Percentiles rank a stretch among this genome's conserved stretches.
phyloP scores from a whole-genome alignment of 306 rosid genomes.

The Acacia crassicarpa region DNA sequence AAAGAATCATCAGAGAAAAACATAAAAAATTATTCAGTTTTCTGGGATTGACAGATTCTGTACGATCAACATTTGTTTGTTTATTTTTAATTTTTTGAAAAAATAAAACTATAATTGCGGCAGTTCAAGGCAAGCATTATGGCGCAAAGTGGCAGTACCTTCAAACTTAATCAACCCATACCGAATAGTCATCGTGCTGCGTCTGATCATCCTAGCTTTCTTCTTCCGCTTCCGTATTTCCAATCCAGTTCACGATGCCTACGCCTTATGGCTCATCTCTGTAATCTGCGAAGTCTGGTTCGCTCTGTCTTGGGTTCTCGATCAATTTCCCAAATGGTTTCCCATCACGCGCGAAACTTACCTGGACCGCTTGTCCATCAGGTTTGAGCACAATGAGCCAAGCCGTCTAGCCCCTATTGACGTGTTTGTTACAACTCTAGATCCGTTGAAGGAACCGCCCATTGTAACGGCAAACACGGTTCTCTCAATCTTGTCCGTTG shows the following conservation, averaged over 20 bases:
- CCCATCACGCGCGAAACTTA: slow-evolving; percentile 81
- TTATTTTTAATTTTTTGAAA: neutral
- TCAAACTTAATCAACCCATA: slow-evolving; percentile 87
- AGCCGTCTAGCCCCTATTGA: slow-evolving; percentile 62
- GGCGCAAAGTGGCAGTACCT: slow-evolving; percentile 78
- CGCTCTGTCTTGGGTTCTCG: slow-evolving; percentile 83
- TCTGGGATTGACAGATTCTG: neutral
- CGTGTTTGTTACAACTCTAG: slow-evolving; percentile 80
- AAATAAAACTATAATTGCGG: neutral
- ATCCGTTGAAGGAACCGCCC: slow-evolving; percentile 92
- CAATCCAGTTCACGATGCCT: slow-evolving; percentile 82
- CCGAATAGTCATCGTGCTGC: slow-evolving; percentile 79
- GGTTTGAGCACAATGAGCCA: slow-evolving; percentile 74
- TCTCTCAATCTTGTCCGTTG: slow-evolving; percentile 76
- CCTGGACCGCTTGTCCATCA: slow-evolving; percentile 78
- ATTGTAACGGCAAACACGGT: slow-evolving; percentile 84
- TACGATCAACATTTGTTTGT: too few relatives aligned
- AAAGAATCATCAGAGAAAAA: too few relatives aligned
- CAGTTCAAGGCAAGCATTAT: slow-evolving; percentile 73
- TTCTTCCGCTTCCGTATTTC: slow-evolving; percentile 80
- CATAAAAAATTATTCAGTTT: too few relatives aligned
- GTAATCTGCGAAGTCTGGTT: slow-evolving; percentile 91
- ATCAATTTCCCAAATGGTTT: slow-evolving; percentile 91
- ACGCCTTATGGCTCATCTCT: slow-evolving; percentile 77
- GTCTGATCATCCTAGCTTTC: slow-evolving; percentile 67